Evolutionary conservation across 164 flowering plant species (phyloP).

Genomic region (Aristolochia fimbriata): DNA sequence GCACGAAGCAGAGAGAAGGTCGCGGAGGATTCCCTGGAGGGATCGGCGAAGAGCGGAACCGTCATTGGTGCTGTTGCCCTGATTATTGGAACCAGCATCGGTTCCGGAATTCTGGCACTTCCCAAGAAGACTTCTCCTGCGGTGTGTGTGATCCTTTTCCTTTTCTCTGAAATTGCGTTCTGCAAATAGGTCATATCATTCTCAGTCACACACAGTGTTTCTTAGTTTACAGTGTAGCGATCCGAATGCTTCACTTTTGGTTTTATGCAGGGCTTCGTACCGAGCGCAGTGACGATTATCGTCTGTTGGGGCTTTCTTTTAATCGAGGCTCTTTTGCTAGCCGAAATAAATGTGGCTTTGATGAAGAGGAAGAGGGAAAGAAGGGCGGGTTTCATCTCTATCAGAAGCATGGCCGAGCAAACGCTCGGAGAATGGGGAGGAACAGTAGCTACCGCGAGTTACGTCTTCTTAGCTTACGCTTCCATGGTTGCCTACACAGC

Average conservation of each 20-base stretch:
- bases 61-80: slow-evolving; percentile 67
- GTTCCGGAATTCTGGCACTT: slow-evolving; percentile 73
- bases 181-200: background rate
- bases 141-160: slow-evolving; percentile 33
- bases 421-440: slow-evolving; percentile 71
- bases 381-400: slow-evolving; percentile 45
- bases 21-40: slow-evolving; percentile 5
- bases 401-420: slow-evolving; percentile 79
- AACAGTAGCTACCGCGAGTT: slow-evolving; percentile 34
- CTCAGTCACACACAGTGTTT: background rate
- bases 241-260: background rate
- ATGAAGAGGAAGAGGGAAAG: slow-evolving; percentile 25
- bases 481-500: slow-evolving; percentile 56
- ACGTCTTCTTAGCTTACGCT: slow-evolving; percentile 65
- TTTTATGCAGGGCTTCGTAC: slow-evolving; percentile 53
- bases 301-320: slow-evolving; percentile 71
- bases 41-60: slow-evolving; percentile 37
- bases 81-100: slow-evolving; percentile 70
- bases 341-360: slow-evolving; percentile 54
- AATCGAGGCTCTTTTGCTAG: slow-evolving; percentile 62
- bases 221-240: too few relatives aligned
- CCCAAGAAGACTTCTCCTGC: slow-evolving; percentile 70
- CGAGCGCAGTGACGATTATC: slow-evolving; percentile 49
- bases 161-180: background rate
- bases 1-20: slow-evolving; percentile 4